A percentile compares a stretch with the other conserved stretches of the same genome.
These are phyloP conservation scores for Staphylotrichum longicolle DNA, from an alignment of 495 filamentous ascomycete genomes.

Conservation along the genomic window DNA sequence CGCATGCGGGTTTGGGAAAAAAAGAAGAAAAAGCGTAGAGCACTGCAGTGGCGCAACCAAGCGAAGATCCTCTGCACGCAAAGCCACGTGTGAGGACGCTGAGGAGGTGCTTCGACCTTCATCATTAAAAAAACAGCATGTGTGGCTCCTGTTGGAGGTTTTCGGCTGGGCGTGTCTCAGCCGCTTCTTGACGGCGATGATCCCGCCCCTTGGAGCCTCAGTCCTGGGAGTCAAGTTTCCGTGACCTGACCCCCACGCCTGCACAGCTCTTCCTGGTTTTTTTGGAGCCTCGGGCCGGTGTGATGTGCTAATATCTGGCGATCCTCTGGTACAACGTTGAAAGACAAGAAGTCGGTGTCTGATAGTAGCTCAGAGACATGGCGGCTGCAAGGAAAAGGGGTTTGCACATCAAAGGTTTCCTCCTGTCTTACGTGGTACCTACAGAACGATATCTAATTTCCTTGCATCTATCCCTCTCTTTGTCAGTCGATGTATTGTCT, in stretches of 20 bases:
- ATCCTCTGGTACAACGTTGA: too few species aligned
- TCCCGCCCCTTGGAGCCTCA: neutral
- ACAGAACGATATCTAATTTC: too few species aligned
- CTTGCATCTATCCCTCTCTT: too few species aligned
- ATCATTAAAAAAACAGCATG: neutral
- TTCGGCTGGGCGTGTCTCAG: neutral
- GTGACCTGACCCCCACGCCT: neutral
- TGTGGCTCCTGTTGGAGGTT: too few species aligned
- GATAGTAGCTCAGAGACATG: too few species aligned
- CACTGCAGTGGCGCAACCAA: neutral
- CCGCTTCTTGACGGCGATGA: neutral
- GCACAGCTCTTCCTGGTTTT: neutral
- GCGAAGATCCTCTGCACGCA: neutral
- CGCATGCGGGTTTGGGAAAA: neutral
- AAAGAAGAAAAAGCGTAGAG: too few species aligned
- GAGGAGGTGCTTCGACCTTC: neutral
- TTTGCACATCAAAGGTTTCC: too few species aligned
- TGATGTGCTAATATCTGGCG: neutral
- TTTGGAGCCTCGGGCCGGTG: neutral
- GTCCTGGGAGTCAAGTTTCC: too few species aligned
- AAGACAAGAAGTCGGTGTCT: too few species aligned
- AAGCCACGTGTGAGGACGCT: conserved; percentile 2
- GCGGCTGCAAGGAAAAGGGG: too few species aligned
- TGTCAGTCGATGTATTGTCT: too few species aligned
- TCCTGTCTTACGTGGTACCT: too few species aligned